Conservation (phyloP, 2,329 filamentous ascomycete genomes). For the Diaporthe destruens region DNA sequence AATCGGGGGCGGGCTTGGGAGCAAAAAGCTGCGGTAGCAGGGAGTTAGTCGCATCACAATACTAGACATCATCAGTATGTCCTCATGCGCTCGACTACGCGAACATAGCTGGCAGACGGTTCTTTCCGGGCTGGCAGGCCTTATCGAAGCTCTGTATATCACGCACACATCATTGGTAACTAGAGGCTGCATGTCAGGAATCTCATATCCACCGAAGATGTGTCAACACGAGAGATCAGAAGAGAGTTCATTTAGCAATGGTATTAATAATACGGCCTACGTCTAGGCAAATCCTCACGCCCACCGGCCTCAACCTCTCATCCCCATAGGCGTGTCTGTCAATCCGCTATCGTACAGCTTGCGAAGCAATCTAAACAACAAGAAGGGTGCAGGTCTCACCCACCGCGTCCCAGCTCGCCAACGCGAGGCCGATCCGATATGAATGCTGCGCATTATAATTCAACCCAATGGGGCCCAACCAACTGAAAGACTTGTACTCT, state of each 20-base stretch:
- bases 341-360: conserved; percentile 14
- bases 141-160: not conserved
- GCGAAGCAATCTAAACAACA: not conserved
- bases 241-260: not conserved
- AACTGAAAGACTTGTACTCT: not conserved
- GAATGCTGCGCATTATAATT: not conserved
- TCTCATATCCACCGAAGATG: no score
- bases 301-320: not conserved
- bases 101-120: no score
- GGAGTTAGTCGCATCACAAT: not conserved
- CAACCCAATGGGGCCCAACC: not conserved
- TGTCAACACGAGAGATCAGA: no score
- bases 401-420: not conserved
- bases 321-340: not conserved
- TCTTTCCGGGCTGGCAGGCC: not conserved
- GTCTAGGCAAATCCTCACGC: not conserved
- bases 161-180: not conserved
- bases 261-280: not conserved
- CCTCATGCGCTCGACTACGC: not conserved
- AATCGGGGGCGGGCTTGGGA: not conserved
- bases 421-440: no score
- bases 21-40: not conserved
- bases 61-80: not conserved
- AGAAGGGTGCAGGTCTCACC: not conserved
- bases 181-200: not conserved